A percentile compares a stretch with the other conserved stretches of the same genome.
These are phyloP conservation scores for Didymella exigua DNA, from an alignment of 2,329 filamentous ascomycete genomes.

Conservation along the genomic window DNA sequence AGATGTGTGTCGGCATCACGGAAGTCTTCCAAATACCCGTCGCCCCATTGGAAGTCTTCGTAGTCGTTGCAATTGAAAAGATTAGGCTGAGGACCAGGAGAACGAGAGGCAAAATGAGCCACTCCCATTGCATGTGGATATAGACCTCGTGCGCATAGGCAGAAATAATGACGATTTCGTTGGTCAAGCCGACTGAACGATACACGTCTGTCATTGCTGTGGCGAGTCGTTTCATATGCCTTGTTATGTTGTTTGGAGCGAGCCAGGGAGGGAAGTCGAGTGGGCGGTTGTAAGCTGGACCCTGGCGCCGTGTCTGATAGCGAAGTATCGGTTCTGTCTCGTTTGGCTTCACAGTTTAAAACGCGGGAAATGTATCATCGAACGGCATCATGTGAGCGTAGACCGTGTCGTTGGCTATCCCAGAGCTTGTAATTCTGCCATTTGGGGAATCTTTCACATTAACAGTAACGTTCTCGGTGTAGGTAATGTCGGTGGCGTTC, in stretches of 20 bases:
- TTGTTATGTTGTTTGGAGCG: constrained; percentile 29
- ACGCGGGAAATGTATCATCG: constrained; percentile 18
- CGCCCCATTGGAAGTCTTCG: constrained; percentile 24
- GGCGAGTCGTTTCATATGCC: constrained; percentile 27
- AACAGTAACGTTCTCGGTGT: constrained; percentile 3
- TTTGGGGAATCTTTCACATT: neutral
- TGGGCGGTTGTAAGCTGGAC: neutral
- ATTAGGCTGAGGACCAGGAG: constrained; percentile 29
- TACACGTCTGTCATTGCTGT: constrained; percentile 26
- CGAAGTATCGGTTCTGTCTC: neutral
- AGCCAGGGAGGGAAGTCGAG: constrained; percentile 26
- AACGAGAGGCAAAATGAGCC: constrained; percentile 34
- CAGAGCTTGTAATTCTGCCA: constrained; percentile 1
- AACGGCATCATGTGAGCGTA: neutral
- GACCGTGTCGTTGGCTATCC: constrained; percentile 11
- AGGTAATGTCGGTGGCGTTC: neutral
- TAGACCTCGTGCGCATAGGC: constrained; percentile 21
- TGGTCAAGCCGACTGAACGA: neutral
- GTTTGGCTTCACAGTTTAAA: neutral
- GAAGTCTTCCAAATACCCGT: constrained; percentile 39
- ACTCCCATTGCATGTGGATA: constrained; percentile 31
- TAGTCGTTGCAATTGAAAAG: constrained; percentile 35
- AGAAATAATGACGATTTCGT: neutral
- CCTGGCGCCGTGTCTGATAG: neutral
- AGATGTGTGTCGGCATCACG: constrained; percentile 30